Evolutionary conservation across 2,329 filamentous ascomycete species (phyloP), one percentile per base, ranked within the genome.

Genomic region (Diaporthe sp.): DNA sequence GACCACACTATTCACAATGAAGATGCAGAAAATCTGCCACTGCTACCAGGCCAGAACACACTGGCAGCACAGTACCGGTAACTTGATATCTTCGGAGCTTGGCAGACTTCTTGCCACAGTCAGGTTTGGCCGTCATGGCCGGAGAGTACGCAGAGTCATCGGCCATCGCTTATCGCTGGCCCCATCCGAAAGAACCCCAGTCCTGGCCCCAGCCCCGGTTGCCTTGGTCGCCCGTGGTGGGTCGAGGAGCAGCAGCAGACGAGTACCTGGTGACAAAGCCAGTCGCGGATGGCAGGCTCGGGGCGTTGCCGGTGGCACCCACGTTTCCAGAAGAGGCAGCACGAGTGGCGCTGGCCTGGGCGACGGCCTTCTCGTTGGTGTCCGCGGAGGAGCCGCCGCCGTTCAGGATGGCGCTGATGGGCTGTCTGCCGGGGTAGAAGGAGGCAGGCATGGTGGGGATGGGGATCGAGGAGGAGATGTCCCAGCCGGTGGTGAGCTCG

Each of bases 381-480:
- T 51, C 62, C 13, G 76, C 72, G 22, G 46, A 46, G 19, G 60
- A 55, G 17, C 55, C 22, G 10, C 51, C 67, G 4, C 71, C 72
- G 46, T 70, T 70, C 34, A 76, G 75, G 62, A 76, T 57, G 25
- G 75, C 75, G 34, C 58, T 75, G 72, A 75, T 75, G 46, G 75
- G 75, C 51, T 44, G 17, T 12, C 55, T 58, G 68, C 75, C 75
- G 28, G 75, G 75, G 73, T 72, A 76, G 44, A 76, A 76, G 42
- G 72, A 75, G 12, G 75, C 73, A 13, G 75, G 75, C 72, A 76
- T 76, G 65, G 60, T 68, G 2, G 75, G 75, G 55, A 76, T 76
- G 12, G 75, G 75, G 55, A 76, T 76, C 25, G 72, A 72, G 5
- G 67, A 15, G 7, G 73, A 72, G 60, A 75, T 62, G 42, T 74